Percentiles rank a stretch among this genome's conserved stretches.
Conservation (phyloP, 2,329 filamentous ascomycete genomes). For the Nemania serpens region DNA sequence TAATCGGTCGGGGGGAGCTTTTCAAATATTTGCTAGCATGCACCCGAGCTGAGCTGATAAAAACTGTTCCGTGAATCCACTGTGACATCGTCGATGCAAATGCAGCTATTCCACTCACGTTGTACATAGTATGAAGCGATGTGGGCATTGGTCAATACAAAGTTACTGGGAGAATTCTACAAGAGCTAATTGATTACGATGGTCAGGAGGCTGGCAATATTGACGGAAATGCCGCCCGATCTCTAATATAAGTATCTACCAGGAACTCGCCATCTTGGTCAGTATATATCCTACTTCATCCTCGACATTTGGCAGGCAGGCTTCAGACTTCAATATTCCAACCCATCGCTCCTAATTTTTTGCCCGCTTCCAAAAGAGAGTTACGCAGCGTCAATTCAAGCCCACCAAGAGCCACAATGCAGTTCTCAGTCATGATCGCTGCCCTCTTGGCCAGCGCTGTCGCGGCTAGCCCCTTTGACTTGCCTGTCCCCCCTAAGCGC, state of each 20-base stretch:
- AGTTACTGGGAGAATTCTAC: background rate
- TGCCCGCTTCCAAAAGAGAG: conserved; percentile 3
- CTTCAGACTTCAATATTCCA: background rate
- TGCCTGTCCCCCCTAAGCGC: conserved; percentile 2
- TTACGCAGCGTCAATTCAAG: conserved; percentile 1
- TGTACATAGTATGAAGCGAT: background rate
- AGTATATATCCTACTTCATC: background rate
- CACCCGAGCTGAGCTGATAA: too few species aligned
- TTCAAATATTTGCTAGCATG: too few species aligned
- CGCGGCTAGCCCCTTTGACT: conserved; percentile 19
- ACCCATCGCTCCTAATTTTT: conserved; percentile 1
- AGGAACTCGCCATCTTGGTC: background rate
- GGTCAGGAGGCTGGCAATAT: background rate
- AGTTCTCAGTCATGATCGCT: conserved; percentile 19
- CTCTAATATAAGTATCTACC: conserved; percentile 11
- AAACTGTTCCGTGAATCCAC: conserved; percentile 4
- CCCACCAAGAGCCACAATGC: conserved; percentile 15
- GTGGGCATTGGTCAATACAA: background rate
- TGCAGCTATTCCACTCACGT: background rate
- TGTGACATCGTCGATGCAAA: conserved; percentile 2
- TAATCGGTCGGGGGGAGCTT: background rate
- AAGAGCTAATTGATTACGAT: conserved; percentile 5
- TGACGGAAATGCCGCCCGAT: background rate
- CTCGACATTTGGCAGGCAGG: background rate
- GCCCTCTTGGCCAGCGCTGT: conserved; percentile 15